Evolutionary conservation across 108 stramenopile species (phyloP), one percentile per base, ranked within the genome.

Genomic region (Pseudonitzschia pungens): DNA sequence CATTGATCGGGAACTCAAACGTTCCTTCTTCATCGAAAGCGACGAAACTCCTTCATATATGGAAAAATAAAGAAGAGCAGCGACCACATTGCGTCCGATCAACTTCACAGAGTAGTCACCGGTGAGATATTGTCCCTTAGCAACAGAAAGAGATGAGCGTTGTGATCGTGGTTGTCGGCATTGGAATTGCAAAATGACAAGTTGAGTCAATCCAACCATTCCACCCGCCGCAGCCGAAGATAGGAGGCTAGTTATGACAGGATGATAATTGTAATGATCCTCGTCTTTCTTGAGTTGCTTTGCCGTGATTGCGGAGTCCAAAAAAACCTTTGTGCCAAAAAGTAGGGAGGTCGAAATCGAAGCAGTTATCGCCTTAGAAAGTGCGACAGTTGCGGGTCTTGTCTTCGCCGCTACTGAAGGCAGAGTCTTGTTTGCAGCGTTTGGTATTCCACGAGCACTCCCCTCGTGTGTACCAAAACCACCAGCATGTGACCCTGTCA

Each of bases 261-360:
- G 32, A 9, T 40, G 57, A 12, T 60, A 62, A 65, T 36, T 50
- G 14, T 52, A 28, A 20, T 65, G 63, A 40, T 57, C 65, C 36
- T 51, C 33, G 43, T 67, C 66, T 15, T 67, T 24, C 16, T 14
- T 53, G 43, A 57, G 29, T 18, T 68, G 40, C 27, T 50, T 16
- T 2, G 24, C 22, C 3, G 9, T 26, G 2, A 55, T 22, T 10
- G 26, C 1, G 2, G 54, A 21, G 5, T 65, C 73, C 52, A 81
- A 56, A 16, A 65, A 76, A 3, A 69, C 74, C 33, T 76, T 71
- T 22, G 74, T 74, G 7, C 75, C 80, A 59, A 81, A 81, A 2
- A 81, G 71, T 2, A 65, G 51, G 8, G 56, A 51, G 0, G 69
- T 65, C 20, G 69, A 51, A 55, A 54, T 4, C 6, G 40, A 32